Percentiles rank a stretch among this genome's conserved stretches.
Evolutionary conservation across 139 green algal genomes (phyloP).

Genomic region (Chlorella sp.): DNA sequence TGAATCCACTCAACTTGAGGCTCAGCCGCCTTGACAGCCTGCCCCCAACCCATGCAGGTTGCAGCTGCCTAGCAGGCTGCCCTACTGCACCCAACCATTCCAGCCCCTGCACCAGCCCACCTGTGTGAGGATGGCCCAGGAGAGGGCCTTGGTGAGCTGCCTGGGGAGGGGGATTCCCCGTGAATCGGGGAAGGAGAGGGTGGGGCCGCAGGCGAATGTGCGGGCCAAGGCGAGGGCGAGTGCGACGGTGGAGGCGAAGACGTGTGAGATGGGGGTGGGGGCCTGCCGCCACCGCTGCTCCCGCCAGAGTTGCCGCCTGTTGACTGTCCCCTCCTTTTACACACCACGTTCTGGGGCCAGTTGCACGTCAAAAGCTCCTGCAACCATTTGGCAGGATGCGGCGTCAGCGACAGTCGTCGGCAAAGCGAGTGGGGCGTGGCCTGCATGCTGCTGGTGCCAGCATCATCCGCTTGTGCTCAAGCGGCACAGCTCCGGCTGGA

Average conservation of each 20-base stretch:
- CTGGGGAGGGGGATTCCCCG: neutral
- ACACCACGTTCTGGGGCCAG: slow-evolving; percentile 6
- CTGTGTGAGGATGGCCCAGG: neutral
- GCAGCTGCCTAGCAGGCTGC: neutral
- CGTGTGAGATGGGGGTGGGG: neutral
- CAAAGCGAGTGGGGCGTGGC: neutral
- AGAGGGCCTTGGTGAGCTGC: neutral
- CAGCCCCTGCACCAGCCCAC: neutral
- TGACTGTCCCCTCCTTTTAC: neutral
- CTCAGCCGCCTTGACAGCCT: neutral
- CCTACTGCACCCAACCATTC: too few species aligned
- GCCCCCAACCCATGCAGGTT: neutral
- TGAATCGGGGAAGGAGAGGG: too few species aligned
- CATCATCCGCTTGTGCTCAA: neutral
- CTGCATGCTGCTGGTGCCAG: neutral
- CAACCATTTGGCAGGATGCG: too few species aligned
- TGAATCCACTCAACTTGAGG: too few species aligned
- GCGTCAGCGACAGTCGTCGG: too few species aligned
- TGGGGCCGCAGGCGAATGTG: neutral
- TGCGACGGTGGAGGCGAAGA: neutral
- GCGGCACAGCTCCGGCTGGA: too few species aligned
- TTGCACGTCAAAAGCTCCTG: slow-evolving; percentile 28
- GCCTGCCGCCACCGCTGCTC: neutral
- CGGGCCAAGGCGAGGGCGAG: too few species aligned
- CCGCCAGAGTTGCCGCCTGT: neutral